phyloP scores from a whole-genome alignment of 805 yeast species.

The Naumovozyma baii region DNA sequence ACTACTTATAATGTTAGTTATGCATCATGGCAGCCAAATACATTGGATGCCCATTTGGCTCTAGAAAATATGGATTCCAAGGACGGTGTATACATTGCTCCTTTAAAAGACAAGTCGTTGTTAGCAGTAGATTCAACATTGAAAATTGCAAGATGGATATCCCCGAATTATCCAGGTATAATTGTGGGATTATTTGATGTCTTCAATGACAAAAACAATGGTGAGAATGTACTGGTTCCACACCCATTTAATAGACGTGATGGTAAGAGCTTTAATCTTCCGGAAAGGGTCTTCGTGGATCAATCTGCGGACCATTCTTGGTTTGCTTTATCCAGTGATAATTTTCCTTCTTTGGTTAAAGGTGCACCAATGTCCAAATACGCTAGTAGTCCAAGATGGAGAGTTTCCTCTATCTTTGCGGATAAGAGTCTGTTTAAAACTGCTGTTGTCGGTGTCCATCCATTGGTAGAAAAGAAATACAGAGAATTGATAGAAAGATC shows the following conservation, averaged over 20 bases:
- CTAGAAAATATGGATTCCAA: constrained; percentile 44
- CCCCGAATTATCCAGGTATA: constrained; percentile 53
- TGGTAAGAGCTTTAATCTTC: constrained; percentile 12
- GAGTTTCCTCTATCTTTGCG: constrained; percentile 31
- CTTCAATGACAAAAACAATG: constrained; percentile 27
- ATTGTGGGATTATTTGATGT: constrained; percentile 77
- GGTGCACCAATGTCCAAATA: constrained; percentile 71
- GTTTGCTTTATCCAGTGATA: constrained; percentile 74
- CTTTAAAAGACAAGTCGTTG: constrained; percentile 71
- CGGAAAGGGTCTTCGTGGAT: constrained; percentile 54
- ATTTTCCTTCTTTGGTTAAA: constrained; percentile 73
- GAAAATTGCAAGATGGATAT: constrained; percentile 74
- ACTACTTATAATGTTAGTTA: constrained; percentile 79
- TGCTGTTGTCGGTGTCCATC: constrained; percentile 45
- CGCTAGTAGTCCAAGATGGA: constrained; percentile 35
- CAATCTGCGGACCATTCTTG: constrained; percentile 57
- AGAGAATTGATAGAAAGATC: constrained; percentile 10
- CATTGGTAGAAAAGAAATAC: constrained; percentile 9
- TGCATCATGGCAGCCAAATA: constrained; percentile 87
- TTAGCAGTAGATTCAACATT: constrained; percentile 61
- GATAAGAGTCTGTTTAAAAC: constrained; percentile 33
- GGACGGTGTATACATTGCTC: constrained; percentile 73
- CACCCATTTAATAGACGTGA: constrained; percentile 47
- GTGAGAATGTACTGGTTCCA: constrained; percentile 46
- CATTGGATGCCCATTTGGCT: constrained; percentile 51